Percentiles rank a stretch among this genome's conserved stretches.
Conservation (phyloP, 768 basidiomycete species). For the Boletus pseudo-olivaceus region DNA sequence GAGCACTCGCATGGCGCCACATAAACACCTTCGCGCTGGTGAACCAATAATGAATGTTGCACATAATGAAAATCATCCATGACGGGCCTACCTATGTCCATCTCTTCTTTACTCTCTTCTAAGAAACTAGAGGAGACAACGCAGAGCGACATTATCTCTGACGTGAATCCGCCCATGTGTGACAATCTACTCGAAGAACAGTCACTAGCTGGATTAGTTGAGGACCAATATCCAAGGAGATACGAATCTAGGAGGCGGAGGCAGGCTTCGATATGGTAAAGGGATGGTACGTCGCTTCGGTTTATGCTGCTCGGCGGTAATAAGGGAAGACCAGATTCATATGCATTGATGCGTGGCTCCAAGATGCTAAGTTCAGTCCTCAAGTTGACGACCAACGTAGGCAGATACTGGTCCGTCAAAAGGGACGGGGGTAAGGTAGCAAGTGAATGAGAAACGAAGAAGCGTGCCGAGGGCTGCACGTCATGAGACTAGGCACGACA, state of each 20-base stretch:
- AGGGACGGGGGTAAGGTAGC: conserved; percentile 45
- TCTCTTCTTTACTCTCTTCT: conserved; percentile 18
- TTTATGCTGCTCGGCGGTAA: conserved; percentile 26
- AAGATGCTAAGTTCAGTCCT: conserved; percentile 39
- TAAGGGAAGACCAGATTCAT: conserved; percentile 39
- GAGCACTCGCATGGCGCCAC: conserved; percentile 60
- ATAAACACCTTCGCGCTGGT: conserved; percentile 47
- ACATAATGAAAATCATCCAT: not conserved
- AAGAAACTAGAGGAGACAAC: conserved; percentile 43
- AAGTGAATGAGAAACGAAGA: conserved; percentile 51
- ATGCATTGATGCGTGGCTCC: conserved; percentile 36
- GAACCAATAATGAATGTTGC: not conserved
- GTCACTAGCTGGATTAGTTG: conserved; percentile 11
- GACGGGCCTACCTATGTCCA: conserved; percentile 15
- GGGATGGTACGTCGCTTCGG: conserved; percentile 29
- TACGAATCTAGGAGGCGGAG: conserved; percentile 60
- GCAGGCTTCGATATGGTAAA: conserved; percentile 51
- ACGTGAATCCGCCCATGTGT: conserved; percentile 32
- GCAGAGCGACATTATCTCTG: conserved; percentile 50
- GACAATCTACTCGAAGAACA: conserved; percentile 7
- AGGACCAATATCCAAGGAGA: conserved; percentile 56
- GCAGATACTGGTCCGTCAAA: conserved; percentile 33
- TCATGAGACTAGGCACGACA: conserved; percentile 4
- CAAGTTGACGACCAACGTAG: conserved; percentile 32
- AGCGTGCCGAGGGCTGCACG: conserved; percentile 48